Percentiles rank a stretch among this genome's conserved stretches.
Evolutionary conservation across 2,329 filamentous ascomycete species (phyloP).

Genomic region (Alternaria postmessia): DNA sequence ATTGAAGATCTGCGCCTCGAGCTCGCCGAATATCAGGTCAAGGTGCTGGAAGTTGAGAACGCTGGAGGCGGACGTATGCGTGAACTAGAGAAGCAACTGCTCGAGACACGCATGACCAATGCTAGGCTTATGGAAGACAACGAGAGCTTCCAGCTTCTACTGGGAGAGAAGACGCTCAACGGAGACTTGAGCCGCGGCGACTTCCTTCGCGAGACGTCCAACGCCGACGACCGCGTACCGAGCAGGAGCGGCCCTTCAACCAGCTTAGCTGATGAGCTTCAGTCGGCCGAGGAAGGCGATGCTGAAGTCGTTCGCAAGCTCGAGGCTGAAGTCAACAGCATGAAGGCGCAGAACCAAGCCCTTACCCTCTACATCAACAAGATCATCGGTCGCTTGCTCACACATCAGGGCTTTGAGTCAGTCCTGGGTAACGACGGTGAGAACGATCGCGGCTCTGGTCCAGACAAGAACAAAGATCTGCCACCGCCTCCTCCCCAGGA

Average conservation of each 20-base stretch:
- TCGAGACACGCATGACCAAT: slow-evolving; percentile 95
- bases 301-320: slow-evolving; percentile 65
- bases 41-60: slow-evolving; percentile 92
- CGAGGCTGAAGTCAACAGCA: slow-evolving; percentile 78
- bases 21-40: slow-evolving; percentile 93
- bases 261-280: slow-evolving; percentile 81
- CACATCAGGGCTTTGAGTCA: slow-evolving; percentile 93
- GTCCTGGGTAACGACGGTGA: slow-evolving; percentile 81
- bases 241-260: slow-evolving; percentile 47
- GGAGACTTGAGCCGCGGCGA: slow-evolving; percentile 88
- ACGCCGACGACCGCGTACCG: slow-evolving; percentile 42
- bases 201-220: slow-evolving; percentile 68
- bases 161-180: slow-evolving; percentile 94
- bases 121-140: slow-evolving; percentile 98
- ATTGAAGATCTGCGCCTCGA: slow-evolving; percentile 93
- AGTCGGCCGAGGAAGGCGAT: slow-evolving; percentile 66
- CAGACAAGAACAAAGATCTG: slow-evolving; percentile 81
- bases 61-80: slow-evolving; percentile 85
- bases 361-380: slow-evolving; percentile 98
- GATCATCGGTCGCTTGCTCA: slow-evolving; percentile 93
- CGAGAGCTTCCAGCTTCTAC: slow-evolving; percentile 93
- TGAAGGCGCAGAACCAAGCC: slow-evolving; percentile 96
- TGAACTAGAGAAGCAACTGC: slow-evolving; percentile 87
- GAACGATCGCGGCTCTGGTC: slow-evolving; percentile 32
- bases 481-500: slow-evolving; percentile 74